Evolutionary conservation across 2,329 filamentous ascomycete species (phyloP), one percentile per base, ranked within the genome.

Genomic region (Samsoniella hepiali): DNA sequence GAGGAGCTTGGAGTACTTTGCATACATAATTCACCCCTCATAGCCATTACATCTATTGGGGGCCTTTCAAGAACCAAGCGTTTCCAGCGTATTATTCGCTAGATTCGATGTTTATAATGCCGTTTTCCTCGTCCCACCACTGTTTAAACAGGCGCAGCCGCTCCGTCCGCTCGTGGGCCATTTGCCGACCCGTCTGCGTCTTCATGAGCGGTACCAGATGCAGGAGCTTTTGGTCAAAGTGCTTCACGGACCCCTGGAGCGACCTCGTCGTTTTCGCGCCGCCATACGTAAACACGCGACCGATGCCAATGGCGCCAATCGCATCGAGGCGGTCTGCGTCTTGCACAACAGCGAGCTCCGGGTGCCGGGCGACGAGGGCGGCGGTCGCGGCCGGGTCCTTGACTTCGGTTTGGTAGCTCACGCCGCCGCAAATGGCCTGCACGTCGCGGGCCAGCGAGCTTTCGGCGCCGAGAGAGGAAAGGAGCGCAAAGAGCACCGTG

Each of bases 311-410:
- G 0, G 91, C 92, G 1, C 93, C 94, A 57, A 97, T 88, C 4
- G 93, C 91, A 77, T 97, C 94, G 17, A 98, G 80, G 6, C 93
- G 83, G 78, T 97, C 94, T 3, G 93, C 93, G 75, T 97, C 94
- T 76, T 97, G 93, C 31, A 97, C 92, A 54, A 96, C 84, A 0
- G 86, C 93, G 38, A 78, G 71, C 68, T 78, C 76, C 1, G 91
- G 91, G 72, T 90, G 80, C 36, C 77, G 71, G 5, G 72, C 72
- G 27, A 95, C 79, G 17, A 93, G 79, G 1, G 77, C 75, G 17
- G 75, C 75, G 8, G 91, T 87, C 13, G 78, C 76, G 5, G 76
- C 77, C 1, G 89, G 88, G 71, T 93, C 81, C 69, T 84, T 84
- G 29, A 31, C 13, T 75, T 97, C 93, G 67, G 84, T 83, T 2